A percentile compares a stretch with the other conserved stretches of the same genome.
Conservation (phyloP, 1,284 basidiomycete species). For the Pholiota adiposa region DNA sequence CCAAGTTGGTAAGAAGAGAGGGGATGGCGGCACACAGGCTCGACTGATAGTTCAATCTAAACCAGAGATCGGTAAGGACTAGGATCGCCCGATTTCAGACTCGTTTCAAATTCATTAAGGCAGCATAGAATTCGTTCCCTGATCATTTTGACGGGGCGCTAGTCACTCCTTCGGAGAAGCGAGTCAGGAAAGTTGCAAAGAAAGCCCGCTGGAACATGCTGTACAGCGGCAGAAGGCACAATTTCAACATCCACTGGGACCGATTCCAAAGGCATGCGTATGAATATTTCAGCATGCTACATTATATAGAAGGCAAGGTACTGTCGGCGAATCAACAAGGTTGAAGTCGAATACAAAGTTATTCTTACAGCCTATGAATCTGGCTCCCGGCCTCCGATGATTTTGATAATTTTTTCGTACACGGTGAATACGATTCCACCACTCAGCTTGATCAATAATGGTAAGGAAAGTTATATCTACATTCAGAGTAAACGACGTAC, state of each 20-base stretch:
- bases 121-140: too few species aligned
- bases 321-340: neutral
- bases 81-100: neutral
- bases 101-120: neutral
- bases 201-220: too few species aligned
- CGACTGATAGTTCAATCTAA: neutral
- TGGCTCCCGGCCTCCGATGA: constrained; percentile 23
- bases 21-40: neutral
- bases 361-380: constrained; percentile 1
- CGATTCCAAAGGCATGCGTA: neutral
- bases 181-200: neutral
- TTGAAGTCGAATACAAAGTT: neutral
- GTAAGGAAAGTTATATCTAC: neutral
- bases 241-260: too few species aligned
- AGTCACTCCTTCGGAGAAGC: too few species aligned
- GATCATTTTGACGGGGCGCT: too few species aligned
- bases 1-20: neutral
- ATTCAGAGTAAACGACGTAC: constrained; percentile 53
- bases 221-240: too few species aligned
- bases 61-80: too few species aligned
- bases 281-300: neutral
- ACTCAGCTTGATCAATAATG: constrained; percentile 63
- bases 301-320: neutral
- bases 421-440: constrained; percentile 96
- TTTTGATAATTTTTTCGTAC: constrained; percentile 79